A percentile compares a stretch with the other conserved stretches of the same genome.
phyloP scores from a whole-genome alignment of 2,329 filamentous ascomycete genomes.

The Arthrobotrys megalospora region DNA sequence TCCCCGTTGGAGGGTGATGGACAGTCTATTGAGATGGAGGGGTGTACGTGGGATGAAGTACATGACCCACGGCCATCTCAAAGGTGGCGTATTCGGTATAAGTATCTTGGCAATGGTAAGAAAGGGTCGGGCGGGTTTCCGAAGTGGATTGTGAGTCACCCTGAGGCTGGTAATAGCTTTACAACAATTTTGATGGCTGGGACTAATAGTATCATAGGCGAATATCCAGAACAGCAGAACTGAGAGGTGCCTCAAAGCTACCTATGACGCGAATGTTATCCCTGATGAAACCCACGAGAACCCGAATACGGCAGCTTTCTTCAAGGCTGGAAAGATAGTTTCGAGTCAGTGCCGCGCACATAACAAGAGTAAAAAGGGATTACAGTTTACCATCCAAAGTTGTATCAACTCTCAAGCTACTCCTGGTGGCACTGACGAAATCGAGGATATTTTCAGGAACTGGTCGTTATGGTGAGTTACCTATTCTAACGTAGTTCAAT shows the following conservation, averaged over 20 bases:
- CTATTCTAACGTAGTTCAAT: background rate
- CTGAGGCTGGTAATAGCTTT: too few species aligned
- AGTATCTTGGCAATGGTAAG: background rate
- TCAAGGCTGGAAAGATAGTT: background rate
- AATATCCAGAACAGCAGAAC: background rate
- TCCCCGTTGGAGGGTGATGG: background rate
- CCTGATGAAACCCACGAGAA: background rate
- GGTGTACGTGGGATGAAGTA: constrained; percentile 2
- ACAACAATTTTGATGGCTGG: too few species aligned
- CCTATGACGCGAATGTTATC: background rate
- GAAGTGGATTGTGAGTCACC: background rate
- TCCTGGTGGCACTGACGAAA: background rate
- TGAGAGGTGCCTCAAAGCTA: background rate
- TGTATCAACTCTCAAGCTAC: background rate
- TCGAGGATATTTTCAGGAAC: background rate
- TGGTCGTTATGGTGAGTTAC: constrained; percentile 3
- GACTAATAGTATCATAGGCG: background rate
- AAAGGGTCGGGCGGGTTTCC: background rate
- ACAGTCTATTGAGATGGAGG: background rate
- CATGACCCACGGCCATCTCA: background rate
- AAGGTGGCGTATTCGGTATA: constrained; percentile 10
- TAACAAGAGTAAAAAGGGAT: background rate
- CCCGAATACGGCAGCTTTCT: background rate
- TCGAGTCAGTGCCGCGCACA: background rate
- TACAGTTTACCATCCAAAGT: background rate